Evolutionary conservation across 352 stramenopile species (phyloP).

Genomic region (Vaucheria bursata): DNA sequence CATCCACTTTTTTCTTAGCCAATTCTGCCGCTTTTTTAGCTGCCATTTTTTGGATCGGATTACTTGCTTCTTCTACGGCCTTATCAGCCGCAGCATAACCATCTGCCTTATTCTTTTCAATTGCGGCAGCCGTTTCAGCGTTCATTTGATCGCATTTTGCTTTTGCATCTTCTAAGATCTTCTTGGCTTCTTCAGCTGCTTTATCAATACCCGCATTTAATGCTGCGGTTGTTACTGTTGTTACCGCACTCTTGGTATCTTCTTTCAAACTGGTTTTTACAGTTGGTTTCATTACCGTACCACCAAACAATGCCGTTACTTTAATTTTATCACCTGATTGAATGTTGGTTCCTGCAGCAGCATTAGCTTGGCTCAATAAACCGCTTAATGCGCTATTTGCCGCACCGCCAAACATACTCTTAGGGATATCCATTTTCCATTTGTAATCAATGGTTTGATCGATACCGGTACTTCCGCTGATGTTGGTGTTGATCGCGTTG

Average conservation of each 20-base stretch:
- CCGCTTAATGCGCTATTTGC: not conserved
- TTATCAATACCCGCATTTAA: not conserved
- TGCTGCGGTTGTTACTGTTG: not conserved
- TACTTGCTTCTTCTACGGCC: not conserved
- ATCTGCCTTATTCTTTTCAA: no score
- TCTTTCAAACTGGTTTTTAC: not conserved
- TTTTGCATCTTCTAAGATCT: no score
- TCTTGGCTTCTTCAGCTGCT: not conserved
- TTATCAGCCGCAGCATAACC: no score
- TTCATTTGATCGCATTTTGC: no score
- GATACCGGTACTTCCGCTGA: not conserved
- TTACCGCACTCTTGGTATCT: not conserved
- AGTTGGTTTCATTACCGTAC: not conserved
- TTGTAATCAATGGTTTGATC: not conserved
- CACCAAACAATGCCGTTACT: not conserved
- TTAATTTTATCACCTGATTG: not conserved
- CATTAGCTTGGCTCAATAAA: not conserved
- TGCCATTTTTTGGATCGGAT: not conserved
- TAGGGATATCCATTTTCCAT: not conserved
- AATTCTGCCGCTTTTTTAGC: not conserved
- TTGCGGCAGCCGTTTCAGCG: no score
- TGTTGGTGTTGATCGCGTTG: not conserved
- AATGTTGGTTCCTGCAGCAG: not conserved
- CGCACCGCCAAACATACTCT: not conserved
- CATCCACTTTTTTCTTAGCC: not conserved